A percentile compares a stretch with the other conserved stretches of the same genome.
These are phyloP conservation scores for Komagataella pastoris DNA, from an alignment of 805 yeast genomes.

Conservation along the genomic window DNA sequence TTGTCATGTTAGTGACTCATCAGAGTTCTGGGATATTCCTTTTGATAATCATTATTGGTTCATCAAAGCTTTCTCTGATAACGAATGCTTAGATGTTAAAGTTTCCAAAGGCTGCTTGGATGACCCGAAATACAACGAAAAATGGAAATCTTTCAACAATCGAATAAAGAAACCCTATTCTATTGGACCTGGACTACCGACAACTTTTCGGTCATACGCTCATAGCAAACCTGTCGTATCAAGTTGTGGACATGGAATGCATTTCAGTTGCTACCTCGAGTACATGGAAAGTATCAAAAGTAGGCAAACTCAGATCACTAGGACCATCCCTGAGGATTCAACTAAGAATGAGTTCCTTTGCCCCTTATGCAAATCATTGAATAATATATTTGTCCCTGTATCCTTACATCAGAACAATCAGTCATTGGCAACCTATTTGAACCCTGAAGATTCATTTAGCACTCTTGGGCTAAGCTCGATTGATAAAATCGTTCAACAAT, in stretches of 20 bases:
- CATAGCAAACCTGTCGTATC: constrained; percentile 38
- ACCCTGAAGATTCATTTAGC: neutral
- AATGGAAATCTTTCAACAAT: constrained; percentile 19
- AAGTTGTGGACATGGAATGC: constrained; percentile 95
- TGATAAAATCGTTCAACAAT: neutral
- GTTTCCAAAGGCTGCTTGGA: neutral
- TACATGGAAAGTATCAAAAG: constrained; percentile 42
- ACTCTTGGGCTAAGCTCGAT: neutral
- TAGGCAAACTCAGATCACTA: constrained; percentile 55
- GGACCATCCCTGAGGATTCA: constrained; percentile 67
- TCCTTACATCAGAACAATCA: constrained; percentile 37
- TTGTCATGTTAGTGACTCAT: constrained; percentile 41
- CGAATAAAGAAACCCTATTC: constrained; percentile 22
- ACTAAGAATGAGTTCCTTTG: constrained; percentile 69
- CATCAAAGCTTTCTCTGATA: constrained; percentile 43
- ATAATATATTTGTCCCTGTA: constrained; percentile 73
- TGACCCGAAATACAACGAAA: constrained; percentile 18
- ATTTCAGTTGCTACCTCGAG: constrained; percentile 59
- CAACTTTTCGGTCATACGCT: constrained; percentile 16
- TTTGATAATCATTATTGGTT: constrained; percentile 53
- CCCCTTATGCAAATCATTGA: constrained; percentile 82
- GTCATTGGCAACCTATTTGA: neutral
- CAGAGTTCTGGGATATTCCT: constrained; percentile 54
- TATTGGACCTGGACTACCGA: constrained; percentile 64
- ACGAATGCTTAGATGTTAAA: constrained; percentile 22